Evolutionary conservation across 2,329 filamentous ascomycete genomes (phyloP).

Genomic region (Talaromyces amestolkiae): DNA sequence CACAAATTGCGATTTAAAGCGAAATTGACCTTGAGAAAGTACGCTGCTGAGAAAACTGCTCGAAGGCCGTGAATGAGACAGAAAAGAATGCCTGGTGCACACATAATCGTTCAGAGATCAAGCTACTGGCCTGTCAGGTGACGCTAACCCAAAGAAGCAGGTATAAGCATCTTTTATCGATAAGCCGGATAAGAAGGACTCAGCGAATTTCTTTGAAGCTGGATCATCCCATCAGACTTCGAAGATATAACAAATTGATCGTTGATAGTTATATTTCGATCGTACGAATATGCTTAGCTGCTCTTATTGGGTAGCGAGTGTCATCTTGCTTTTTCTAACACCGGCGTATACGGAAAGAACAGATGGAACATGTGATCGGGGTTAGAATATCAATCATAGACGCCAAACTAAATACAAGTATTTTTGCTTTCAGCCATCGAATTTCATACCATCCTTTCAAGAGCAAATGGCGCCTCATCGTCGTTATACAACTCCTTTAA

Average conservation of each 20-base stretch:
- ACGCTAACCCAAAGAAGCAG: slow-evolving; percentile 8
- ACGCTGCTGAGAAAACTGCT: not conserved
- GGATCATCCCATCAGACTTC: too few relatives aligned
- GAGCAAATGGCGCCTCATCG: not conserved
- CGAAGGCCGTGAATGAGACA: not conserved
- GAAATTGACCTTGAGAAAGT: not conserved
- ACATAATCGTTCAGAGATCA: not conserved
- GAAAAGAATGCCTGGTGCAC: too few relatives aligned
- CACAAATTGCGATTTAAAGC: not conserved
- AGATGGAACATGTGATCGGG: too few relatives aligned
- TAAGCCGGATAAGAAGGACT: not conserved
- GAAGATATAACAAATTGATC: too few relatives aligned
- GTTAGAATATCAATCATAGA: not conserved
- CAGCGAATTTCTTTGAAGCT: too few relatives aligned
- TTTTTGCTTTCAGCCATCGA: not conserved
- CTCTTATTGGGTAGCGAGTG: not conserved
- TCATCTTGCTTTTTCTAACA: not conserved
- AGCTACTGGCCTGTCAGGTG: not conserved
- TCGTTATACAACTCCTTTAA: not conserved
- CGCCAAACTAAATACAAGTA: not conserved
- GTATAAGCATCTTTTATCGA: slow-evolving; percentile 8
- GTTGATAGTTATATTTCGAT: too few relatives aligned
- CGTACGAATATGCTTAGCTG: too few relatives aligned
- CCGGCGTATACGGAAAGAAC: not conserved
- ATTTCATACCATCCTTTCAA: not conserved